phyloP scores from a whole-genome alignment of 768 basidiomycete species.

The Calocybe gangraenosa region DNA sequence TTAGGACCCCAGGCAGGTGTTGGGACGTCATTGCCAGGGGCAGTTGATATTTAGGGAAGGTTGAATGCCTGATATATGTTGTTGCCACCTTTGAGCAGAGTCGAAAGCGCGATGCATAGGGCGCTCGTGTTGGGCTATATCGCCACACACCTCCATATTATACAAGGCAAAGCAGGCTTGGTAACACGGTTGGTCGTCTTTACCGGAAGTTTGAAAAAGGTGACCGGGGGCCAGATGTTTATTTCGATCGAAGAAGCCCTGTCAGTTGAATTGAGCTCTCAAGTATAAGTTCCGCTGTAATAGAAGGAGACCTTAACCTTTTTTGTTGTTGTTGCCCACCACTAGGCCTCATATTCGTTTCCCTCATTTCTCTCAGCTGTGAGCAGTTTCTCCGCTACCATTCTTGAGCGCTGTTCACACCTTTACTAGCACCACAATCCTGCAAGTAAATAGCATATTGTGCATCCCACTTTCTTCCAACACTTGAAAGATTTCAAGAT shows the following conservation, averaged over 20 bases:
- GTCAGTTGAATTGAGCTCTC: slow-evolving; percentile 37
- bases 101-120: too few relatives aligned
- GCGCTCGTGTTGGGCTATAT: too few relatives aligned
- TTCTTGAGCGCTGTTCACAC: too few relatives aligned
- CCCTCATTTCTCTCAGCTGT: slow-evolving; percentile 8
- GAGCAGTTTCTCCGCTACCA: slow-evolving; percentile 1
- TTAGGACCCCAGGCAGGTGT: slow-evolving; percentile 22
- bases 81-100: too few relatives aligned
- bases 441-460: not conserved
- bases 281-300: slow-evolving; percentile 60
- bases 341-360: slow-evolving; percentile 11
- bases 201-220: slow-evolving; percentile 17
- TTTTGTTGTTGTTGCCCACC: slow-evolving; percentile 35
- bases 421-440: too few relatives aligned
- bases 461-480: not conserved
- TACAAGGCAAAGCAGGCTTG: too few relatives aligned
- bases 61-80: slow-evolving; percentile 11
- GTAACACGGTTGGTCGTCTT: too few relatives aligned
- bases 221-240: slow-evolving; percentile 34
- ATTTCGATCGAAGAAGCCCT: slow-evolving; percentile 45
- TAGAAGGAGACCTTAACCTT: slow-evolving; percentile 41
- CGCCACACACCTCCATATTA: too few relatives aligned
- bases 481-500: slow-evolving; percentile 23
- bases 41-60: slow-evolving; percentile 11
- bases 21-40: slow-evolving; percentile 14